Percentiles rank a stretch among this genome's conserved stretches.
Conservation (phyloP, 2,329 filamentous ascomycete species). For the Aspergillus sp. region DNA sequence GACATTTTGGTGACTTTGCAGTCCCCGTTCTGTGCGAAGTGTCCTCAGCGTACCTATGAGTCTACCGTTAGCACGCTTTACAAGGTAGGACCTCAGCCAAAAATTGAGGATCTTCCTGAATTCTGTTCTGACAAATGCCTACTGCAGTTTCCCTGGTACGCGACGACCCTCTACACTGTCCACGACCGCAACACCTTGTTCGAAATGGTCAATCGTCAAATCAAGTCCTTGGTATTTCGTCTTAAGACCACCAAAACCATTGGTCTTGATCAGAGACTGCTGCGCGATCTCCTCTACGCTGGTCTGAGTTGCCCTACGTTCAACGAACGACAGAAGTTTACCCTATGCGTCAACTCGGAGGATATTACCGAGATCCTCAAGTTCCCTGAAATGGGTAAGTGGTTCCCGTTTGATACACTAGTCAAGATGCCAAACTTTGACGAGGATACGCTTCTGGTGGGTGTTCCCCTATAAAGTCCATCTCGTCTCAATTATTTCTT, state of each 20-base stretch:
- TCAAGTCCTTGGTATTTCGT: constrained; percentile 63
- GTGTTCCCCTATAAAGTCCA: background rate
- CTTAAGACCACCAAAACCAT: constrained; percentile 40
- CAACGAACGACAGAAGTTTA: constrained; percentile 38
- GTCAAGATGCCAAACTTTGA: constrained; percentile 17
- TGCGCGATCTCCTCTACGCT: constrained; percentile 34
- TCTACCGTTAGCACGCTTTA: constrained; percentile 45
- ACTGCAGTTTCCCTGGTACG: constrained; percentile 45
- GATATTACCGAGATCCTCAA: constrained; percentile 13
- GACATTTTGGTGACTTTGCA: constrained; percentile 14
- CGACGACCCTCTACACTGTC: constrained; percentile 39
- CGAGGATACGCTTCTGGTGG: constrained; percentile 22
- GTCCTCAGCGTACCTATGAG: constrained; percentile 49
- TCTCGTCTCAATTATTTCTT: background rate
- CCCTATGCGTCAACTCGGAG: constrained; percentile 23
- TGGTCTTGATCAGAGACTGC: constrained; percentile 33
- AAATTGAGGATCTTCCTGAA: background rate
- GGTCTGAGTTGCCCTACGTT: constrained; percentile 39
- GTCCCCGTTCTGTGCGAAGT: constrained; percentile 46
- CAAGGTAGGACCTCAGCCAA: constrained; percentile 33
- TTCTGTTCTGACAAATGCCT: constrained; percentile 6
- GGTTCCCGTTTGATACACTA: constrained; percentile 37
- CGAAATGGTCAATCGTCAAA: constrained; percentile 45
- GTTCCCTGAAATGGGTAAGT: constrained; percentile 21
- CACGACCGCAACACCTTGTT: constrained; percentile 43